Evolutionary conservation across 2,329 filamentous ascomycete genomes (phyloP), one percentile per base, ranked within the genome.

Genomic region (Tolypocladium pustulatum): DNA sequence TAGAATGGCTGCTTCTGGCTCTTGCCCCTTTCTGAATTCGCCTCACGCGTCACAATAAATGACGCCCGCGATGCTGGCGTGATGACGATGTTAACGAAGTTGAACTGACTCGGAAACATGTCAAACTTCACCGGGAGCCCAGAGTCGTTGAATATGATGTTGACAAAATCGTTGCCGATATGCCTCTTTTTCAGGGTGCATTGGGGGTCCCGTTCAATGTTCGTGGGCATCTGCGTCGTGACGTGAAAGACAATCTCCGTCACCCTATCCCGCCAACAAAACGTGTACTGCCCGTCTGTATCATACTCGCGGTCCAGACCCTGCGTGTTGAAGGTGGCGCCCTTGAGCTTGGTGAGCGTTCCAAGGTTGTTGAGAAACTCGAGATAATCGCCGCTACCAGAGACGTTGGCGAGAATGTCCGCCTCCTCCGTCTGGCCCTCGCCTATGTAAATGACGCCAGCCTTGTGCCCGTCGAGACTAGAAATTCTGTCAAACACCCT

Each of bases 61-160:
- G 87, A 88, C 3, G 86, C 85, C 46, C 87, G 82, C 5, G 91
- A 92, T 61, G 92, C 89, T 0, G 94, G 94, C 2, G 90, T 90
- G 68, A 99, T 93, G 65, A 97, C 88, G 66, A 99, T 97, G 70
- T 97, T 91, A 69, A 99, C 91, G 68, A 90, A 96, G 69, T 97
- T 97, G 78, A 99, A 96, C 59, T 93, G 89, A 0, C 91, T 95
- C 0, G 91, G 91, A 66, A 99, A 96, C 0, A 90, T 96, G 69
- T 96, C 85, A 69, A 96, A 96, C 57, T 83, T 82, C 76, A 96
- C 97, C 0, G 89, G 88, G 54, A 87, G 73, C n/a, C 94, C 93
- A 2, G 92, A 97, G 67, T 96, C 91, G 71, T 99, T 99, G 80
- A 95, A 99, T 59, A 99, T 88, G 65, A 99, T 96, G 70, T 96